Conservation (phyloP, 176 grass and related monocot species). For the Elaeis guineensis region DNA sequence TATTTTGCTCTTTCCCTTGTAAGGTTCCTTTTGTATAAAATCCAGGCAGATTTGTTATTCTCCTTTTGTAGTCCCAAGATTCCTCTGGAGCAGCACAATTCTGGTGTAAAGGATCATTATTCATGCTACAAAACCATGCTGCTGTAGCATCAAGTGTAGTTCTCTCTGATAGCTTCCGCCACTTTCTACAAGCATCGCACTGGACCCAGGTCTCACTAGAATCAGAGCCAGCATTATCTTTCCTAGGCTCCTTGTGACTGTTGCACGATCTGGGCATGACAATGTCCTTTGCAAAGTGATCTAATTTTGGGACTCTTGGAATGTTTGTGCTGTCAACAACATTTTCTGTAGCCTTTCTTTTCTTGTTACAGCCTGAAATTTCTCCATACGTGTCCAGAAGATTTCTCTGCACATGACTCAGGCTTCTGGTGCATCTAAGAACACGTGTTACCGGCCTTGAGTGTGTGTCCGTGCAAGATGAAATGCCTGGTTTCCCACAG, state of each 20-base stretch:
- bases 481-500: conserved; percentile 14
- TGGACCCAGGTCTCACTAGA: conserved; percentile 77
- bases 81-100: conserved; percentile 60
- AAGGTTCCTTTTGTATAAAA: conserved; percentile 67
- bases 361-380: conserved; percentile 16
- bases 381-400: conserved; percentile 38
- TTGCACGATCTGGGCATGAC: conserved; percentile 14
- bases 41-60: conserved; percentile 74
- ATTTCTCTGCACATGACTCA: conserved; percentile 45
- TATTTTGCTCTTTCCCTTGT: conserved; percentile 64
- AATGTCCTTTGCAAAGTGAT: neutral
- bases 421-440: conserved; percentile 39
- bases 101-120: conserved; percentile 46
- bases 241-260: conserved; percentile 40
- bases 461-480: conserved; percentile 16
- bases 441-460: conserved; percentile 27
- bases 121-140: conserved; percentile 97
- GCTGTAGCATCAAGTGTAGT: conserved; percentile 44
- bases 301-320: conserved; percentile 2
- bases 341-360: conserved; percentile 5
- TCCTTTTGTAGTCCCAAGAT: conserved; percentile 46
- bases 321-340: neutral
- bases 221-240: conserved; percentile 20
- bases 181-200: conserved; percentile 94
- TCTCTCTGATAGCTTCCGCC: conserved; percentile 50